Base-by-base conservation (phyloP, 2,329 filamentous ascomycete species). In the Knufia fluminis region DNA sequence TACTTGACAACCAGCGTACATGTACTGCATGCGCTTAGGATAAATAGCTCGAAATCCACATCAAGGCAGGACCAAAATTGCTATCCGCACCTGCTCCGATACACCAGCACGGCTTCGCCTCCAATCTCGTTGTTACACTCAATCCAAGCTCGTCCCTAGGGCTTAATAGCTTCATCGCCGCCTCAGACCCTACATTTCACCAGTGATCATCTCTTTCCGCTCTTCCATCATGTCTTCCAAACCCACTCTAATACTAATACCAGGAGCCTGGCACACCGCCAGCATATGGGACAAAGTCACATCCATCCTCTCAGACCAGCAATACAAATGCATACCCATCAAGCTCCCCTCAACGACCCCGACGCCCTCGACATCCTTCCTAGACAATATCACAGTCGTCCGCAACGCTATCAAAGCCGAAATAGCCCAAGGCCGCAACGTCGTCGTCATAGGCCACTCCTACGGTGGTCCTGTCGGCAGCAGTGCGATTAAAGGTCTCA, bases 381-480 rank as follows among this genome's bases (percentile, higher is more conserved):
- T 64, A 23, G 64, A 70, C 48, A 71, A 75, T 47, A 54, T 75
- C 32, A 62, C 70, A 3, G 68, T 60, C 3, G 65, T 66, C 4
- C 66, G 64, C 8, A 57, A 62, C 1, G 61, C 62, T 0, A 70
- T 74, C 9, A 35, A 52, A 1, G 48, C 42, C 3, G 68, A 74
- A 41, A 70, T 62, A 2, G 50, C 43, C 1, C 52, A 62, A 6
- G 69, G 69, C 1, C 62, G 57, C 19, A 59, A 76, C 48, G 72
- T 76, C 1, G 61, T 77, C 2, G 61, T 77, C 3, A 57, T 74
- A 2, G 67, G 64, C 1, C 73, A 77, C 59, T 75, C 72, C 0
- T 77, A 74, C 49, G 73, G 73, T 24, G 72, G 73, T 19, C 63
- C 69, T 36, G 68, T 73, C 1, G 72, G 68, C 38, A 64, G 62